Evolutionary conservation across 148 eudicot species (phyloP), one percentile per base, ranked within the genome.

Genomic region (Oxyria digyna): DNA sequence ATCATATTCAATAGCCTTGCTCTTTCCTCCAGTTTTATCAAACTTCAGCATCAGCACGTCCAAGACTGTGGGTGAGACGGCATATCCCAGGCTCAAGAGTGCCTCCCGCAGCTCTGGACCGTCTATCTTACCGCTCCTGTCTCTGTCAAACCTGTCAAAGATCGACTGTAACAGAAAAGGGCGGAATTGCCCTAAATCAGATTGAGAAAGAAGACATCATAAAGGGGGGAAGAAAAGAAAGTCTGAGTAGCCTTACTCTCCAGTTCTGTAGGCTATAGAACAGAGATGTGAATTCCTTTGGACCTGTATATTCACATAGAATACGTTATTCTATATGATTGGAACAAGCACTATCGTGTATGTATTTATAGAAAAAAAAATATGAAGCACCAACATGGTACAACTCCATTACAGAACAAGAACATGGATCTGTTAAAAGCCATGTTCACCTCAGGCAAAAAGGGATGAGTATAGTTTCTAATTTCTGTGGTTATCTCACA

Each of bases 1-100:
- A 78, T 94, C 99, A 71, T 94, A 94, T 78, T 91, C 96, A 50
- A 94, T 88, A 68, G 96, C 91, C 80, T 50, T 86, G 80, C 69
- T 80, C 73, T 70, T 84, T 66, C 97, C 99, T 24, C 96, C 97
- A 15, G 78, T 85, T 71, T 87, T 94, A 62, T 91, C 96, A 62
- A 83, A 94, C 82, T 94, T 91, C 18, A 96, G 84, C 18, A 91
- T 87, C 38, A 94, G 89, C 73, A 94, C 71, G n/a, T 94, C 96
- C 77, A 94, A 71, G 55, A 94, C 80, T 8, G 35, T 72, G 4
- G 97, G 89, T 11, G 97, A 87, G 13, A 94, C 97, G 11, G 87
- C 78, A 70, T 79, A 94, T 18, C 99, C 97, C 18, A 94, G 84
- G 80, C 96, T 88, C 76, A 81, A 67, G 6, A 94, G 85, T 23